Base-by-base conservation (phyloP, 768 basidiomycete genomes). In the Macrolepiota albuminosa region DNA sequence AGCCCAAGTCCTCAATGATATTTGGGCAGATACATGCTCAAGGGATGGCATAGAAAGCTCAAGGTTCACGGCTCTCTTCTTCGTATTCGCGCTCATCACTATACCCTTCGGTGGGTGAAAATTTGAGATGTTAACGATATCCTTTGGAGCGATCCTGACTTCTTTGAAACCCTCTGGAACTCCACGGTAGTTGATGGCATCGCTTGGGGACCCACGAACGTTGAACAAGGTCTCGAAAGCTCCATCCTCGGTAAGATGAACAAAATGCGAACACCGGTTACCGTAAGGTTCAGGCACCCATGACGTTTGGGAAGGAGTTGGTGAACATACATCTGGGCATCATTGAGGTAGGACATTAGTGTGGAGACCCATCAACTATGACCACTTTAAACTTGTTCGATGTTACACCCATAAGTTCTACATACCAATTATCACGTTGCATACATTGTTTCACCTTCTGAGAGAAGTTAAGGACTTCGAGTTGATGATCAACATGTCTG, bases 201-300 rank as follows among this genome's bases (percentile, higher is more conserved):
- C 57, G 49, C 47, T 40, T 11, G 58, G 52, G 5, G 66, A 52
- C 4, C 53, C 61, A 18, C 66, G 61, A 43, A 68, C 52, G 46
- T 67, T 68, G 57, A 67, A 67, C 10, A 68, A 33, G 26, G 59
- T 61, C 45, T 68, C 61, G 40, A 67, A 69, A 7, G 52, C 65
- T 51, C 69, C 66, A 13, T 69, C 67, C 16, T 59, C 58, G 18
- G 66, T 69, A 43, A 69, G 59, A 50, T 66, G 21, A 21, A 21
- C 21, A 21, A 21, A 21, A 70, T 61, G 47, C 63, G 54, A 33
- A 70, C 63, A 26, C 68, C 66, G 66, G 36, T 60, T 66, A 24
- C 57, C 63, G 26, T 67, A 67, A 18, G 69, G 69, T 49, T 75
- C 71, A 37, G 75, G 75, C 7, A 67, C 64, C 71, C 71, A 6